phyloP scores from a whole-genome alignment of 139 green algal genomes.

The Volvox reticuliferus region DNA sequence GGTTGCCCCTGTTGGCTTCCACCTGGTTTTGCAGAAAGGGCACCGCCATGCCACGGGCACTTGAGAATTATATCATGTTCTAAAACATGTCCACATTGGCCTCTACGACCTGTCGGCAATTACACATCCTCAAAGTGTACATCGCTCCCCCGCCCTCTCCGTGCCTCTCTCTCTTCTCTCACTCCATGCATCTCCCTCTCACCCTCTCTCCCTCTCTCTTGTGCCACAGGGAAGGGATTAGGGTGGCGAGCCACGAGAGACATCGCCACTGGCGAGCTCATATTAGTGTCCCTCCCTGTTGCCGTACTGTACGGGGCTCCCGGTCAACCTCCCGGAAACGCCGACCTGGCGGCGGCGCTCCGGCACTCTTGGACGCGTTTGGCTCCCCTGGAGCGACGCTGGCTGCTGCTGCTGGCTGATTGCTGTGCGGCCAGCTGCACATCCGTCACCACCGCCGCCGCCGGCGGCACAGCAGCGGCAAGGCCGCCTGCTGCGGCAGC shows the following conservation, averaged over 20 bases:
- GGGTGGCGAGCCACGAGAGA: conserved; percentile 33
- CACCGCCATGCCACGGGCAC: too few relatives aligned
- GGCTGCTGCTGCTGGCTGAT: conserved; percentile 18
- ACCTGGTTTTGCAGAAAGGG: too few relatives aligned
- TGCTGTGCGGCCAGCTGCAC: background rate
- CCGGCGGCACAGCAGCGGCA: background rate
- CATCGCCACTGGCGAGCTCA: conserved; percentile 27
- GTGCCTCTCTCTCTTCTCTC: too few relatives aligned
- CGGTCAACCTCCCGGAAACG: background rate
- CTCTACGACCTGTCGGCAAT: too few relatives aligned
- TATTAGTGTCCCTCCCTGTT: conserved; percentile 19
- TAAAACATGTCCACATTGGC: too few relatives aligned
- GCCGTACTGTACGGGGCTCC: conserved; percentile 30
- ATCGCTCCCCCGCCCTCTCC: too few relatives aligned
- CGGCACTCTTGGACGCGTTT: background rate
- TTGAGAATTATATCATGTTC: too few relatives aligned
- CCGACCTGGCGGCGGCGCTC: background rate
- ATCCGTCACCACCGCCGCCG: background rate
- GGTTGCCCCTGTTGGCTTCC: too few relatives aligned
- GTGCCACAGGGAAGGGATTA: conserved; percentile 35
- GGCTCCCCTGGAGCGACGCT: background rate
- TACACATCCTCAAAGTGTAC: too few relatives aligned
- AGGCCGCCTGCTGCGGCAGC: background rate
- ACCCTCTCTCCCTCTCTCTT: too few relatives aligned
- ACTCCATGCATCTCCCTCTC: too few relatives aligned